These are phyloP conservation scores for Ramularia collo-cygni DNA, from an alignment of 2,329 filamentous ascomycete genomes.

Conservation along the genomic window DNA sequence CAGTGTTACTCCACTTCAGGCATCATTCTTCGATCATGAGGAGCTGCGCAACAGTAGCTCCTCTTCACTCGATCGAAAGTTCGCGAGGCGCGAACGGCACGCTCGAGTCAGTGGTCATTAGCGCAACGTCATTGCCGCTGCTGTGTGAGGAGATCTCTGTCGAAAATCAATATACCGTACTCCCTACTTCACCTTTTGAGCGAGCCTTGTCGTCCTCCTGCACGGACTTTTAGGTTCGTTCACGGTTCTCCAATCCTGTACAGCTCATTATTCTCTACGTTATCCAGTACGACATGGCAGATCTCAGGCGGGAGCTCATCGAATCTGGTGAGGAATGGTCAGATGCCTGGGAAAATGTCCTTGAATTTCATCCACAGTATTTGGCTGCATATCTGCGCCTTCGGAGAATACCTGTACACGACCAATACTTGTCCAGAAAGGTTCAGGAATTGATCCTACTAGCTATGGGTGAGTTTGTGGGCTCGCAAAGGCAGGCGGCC, in stretches of 20 bases:
- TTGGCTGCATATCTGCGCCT: constrained; percentile 11
- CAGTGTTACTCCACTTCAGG: no score
- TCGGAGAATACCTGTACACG: constrained; percentile 23
- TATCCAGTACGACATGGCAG: constrained; percentile 1
- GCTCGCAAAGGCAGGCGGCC: no score
- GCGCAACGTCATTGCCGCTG: constrained; percentile 2
- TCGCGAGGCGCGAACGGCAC: not conserved
- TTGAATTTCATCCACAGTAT: constrained; percentile 8
- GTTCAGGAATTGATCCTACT: constrained; percentile 39
- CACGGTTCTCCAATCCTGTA: no score
- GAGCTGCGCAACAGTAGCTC: no score
- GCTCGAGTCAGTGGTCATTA: not conserved
- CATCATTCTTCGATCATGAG: no score
- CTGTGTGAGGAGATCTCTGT: constrained; percentile 1
- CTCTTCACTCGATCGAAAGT: no score
- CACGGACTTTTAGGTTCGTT: no score
- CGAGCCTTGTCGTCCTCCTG: no score
- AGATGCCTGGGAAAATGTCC: constrained; percentile 10
- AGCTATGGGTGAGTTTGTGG: constrained; percentile 31
- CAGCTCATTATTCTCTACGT: no score
- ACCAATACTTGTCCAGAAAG: constrained; percentile 34
- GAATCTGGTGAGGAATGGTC: constrained; percentile 11
- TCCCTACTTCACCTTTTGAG: no score
- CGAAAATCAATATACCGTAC: no score
- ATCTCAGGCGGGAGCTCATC: constrained; percentile 10